These are phyloP conservation scores for Geoglossum glabrum DNA, from an alignment of 495 filamentous ascomycete genomes.

Conservation along the genomic window DNA sequence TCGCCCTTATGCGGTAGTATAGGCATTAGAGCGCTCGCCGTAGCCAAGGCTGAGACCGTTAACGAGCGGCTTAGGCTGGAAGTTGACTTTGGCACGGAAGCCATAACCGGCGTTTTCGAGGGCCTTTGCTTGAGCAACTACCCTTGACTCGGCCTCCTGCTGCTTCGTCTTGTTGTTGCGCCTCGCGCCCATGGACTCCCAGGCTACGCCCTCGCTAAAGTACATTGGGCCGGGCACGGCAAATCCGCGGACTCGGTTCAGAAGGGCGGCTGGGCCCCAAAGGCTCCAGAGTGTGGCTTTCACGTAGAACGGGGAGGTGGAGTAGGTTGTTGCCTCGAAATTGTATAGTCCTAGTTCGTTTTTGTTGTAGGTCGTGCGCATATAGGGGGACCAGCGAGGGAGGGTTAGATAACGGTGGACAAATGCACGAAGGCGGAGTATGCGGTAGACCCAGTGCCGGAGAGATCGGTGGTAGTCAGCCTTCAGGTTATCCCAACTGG, in stretches of 20 bases:
- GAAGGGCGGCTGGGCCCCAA: slow-evolving; percentile 7
- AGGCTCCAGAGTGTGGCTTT: slow-evolving; percentile 7
- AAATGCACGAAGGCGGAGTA: slow-evolving; percentile 5
- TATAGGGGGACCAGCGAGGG: slow-evolving; percentile 5
- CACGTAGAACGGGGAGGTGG: slow-evolving; percentile 8
- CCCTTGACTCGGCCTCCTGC: slow-evolving; percentile 6
- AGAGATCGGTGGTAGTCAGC: slow-evolving; percentile 1
- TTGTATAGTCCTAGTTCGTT: slow-evolving; percentile 7
- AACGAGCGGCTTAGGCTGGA: slow-evolving; percentile 5
- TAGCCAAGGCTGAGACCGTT: slow-evolving; percentile 6
- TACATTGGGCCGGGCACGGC: slow-evolving; percentile 1
- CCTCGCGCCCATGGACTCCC: slow-evolving; percentile 9
- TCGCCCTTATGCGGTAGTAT: no score
- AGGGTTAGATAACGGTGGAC: slow-evolving; percentile 7
- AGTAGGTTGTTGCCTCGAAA: slow-evolving; percentile 6
- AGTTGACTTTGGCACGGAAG: slow-evolving; percentile 7
- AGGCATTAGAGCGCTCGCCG: slow-evolving; percentile 5
- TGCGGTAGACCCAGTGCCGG: not conserved
- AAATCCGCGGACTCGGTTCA: slow-evolving; percentile 6
- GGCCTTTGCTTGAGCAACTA: slow-evolving; percentile 4
- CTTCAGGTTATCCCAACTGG: slow-evolving; percentile 4
- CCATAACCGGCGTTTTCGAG: slow-evolving; percentile 3
- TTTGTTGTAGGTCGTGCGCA: slow-evolving; percentile 2
- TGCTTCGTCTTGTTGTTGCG: not conserved
- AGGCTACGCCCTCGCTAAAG: slow-evolving; percentile 4